Evolutionary conservation across 2,329 filamentous ascomycete species (phyloP).

Genomic region (Aspergillus fischeri): DNA sequence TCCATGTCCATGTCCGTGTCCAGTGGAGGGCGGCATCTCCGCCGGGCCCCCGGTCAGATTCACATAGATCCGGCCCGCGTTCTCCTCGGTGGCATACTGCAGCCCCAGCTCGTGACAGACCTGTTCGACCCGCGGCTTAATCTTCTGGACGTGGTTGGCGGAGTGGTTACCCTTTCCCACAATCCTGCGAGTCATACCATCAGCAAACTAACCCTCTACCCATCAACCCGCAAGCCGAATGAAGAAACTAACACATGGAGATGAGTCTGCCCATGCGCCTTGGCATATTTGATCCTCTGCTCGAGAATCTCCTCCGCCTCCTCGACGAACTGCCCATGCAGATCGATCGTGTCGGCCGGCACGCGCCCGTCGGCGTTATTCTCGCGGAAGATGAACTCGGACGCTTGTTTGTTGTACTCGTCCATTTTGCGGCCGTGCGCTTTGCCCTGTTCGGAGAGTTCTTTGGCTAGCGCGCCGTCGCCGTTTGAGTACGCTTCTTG

Average conservation of each 20-base stretch:
- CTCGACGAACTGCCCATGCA: constrained; percentile 91
- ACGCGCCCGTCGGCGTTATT: constrained; percentile 80
- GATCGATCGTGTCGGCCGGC: constrained; percentile 77
- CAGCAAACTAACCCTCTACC: not conserved
- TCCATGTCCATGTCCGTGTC: constrained; percentile 44
- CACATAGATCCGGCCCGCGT: constrained; percentile 83
- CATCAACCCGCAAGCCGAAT: not conserved
- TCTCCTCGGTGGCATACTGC: constrained; percentile 79
- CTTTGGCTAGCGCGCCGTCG: constrained; percentile 78
- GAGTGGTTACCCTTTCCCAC: constrained; percentile 95
- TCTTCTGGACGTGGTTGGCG: constrained; percentile 75
- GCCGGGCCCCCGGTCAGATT: constrained; percentile 73
- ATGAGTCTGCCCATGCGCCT: constrained; percentile 69
- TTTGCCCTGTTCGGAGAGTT: constrained; percentile 81
- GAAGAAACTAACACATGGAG: constrained; percentile 65
- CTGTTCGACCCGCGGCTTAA: constrained; percentile 91
- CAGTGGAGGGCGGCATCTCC: constrained; percentile 35
- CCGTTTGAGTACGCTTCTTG: constrained; percentile 77
- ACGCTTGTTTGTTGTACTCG: constrained; percentile 83
- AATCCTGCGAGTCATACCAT: constrained; percentile 51
- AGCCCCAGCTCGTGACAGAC: constrained; percentile 79
- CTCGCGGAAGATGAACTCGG: constrained; percentile 90
- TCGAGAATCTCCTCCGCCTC: constrained; percentile 91
- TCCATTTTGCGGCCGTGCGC: constrained; percentile 79
- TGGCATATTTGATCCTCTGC: constrained; percentile 75